Evolutionary conservation across 768 basidiomycete genomes (phyloP).

Genomic region (Amyloporia xantha): DNA sequence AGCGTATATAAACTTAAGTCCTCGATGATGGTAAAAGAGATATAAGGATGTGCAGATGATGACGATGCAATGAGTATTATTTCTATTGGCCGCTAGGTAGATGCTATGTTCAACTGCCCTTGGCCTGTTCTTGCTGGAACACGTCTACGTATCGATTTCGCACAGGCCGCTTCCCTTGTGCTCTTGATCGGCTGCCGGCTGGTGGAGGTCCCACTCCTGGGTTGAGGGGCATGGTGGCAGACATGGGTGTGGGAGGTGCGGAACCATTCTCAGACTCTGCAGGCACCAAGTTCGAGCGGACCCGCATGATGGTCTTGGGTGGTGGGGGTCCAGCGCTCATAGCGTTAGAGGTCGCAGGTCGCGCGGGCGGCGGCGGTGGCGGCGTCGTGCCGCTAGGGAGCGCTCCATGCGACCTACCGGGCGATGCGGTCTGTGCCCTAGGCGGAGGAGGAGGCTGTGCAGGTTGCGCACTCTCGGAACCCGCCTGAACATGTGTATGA

Average conservation of each 20-base stretch:
- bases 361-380: slow-evolving; percentile 36
- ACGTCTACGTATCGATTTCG: slow-evolving; percentile 88
- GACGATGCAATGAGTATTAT: neutral
- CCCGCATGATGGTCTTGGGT: slow-evolving; percentile 44
- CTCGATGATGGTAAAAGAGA: neutral
- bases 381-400: slow-evolving; percentile 28
- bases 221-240: slow-evolving; percentile 28
- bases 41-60: neutral
- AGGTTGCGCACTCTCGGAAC: slow-evolving; percentile 45
- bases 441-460: slow-evolving; percentile 72
- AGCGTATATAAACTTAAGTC: neutral
- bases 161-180: slow-evolving; percentile 66
- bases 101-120: slow-evolving; percentile 4
- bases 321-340: slow-evolving; percentile 52
- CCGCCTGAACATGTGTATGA: slow-evolving; percentile 35
- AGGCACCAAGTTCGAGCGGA: slow-evolving; percentile 62
- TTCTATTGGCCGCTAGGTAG: neutral
- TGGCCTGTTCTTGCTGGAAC: slow-evolving; percentile 46
- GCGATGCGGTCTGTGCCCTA: slow-evolving; percentile 82
- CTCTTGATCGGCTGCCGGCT: slow-evolving; percentile 48
- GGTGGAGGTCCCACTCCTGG: slow-evolving; percentile 35
- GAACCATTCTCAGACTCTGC: slow-evolving; percentile 25
- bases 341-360: slow-evolving; percentile 48
- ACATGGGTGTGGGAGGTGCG: slow-evolving; percentile 22
- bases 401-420: slow-evolving; percentile 42